Conservation (phyloP, 2,329 filamentous ascomycete species). For the Huntiella decipiens region DNA sequence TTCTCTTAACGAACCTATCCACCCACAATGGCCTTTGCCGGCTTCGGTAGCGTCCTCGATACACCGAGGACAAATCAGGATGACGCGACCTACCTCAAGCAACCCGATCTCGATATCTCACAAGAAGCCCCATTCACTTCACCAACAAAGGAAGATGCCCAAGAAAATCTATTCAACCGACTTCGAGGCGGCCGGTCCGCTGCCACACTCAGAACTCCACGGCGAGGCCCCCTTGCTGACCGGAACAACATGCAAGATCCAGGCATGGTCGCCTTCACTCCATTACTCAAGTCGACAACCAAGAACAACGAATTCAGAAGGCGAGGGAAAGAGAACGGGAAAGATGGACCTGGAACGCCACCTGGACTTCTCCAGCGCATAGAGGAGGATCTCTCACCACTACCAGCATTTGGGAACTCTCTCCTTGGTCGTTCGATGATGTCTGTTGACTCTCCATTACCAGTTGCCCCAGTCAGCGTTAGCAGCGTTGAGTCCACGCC, state of each 20-base stretch:
- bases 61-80: conserved; percentile 72
- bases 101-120: conserved; percentile 63
- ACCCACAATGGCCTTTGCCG: conserved; percentile 40
- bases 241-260: conserved; percentile 50
- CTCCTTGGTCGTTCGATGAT: conserved; percentile 45
- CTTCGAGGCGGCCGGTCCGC: conserved; percentile 48
- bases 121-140: conserved; percentile 76
- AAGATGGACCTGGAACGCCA: conserved; percentile 46
- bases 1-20: no score
- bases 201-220: conserved; percentile 30
- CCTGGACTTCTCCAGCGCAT: conserved; percentile 37
- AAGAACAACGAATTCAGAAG: conserved; percentile 48
- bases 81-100: conserved; percentile 63
- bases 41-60: conserved; percentile 47
- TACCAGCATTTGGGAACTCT: conserved; percentile 57
- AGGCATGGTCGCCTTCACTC: conserved; percentile 67
- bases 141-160: conserved; percentile 40
- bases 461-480: conserved; percentile 52
- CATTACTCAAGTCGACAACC: conserved; percentile 67
- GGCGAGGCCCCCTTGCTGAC: conserved; percentile 55
- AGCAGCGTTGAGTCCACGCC: conserved; percentile 76
- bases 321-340: conserved; percentile 41
- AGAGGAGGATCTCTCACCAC: conserved; percentile 53
- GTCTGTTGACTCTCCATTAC: conserved; percentile 21
- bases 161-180: conserved; percentile 56